Evolutionary conservation across 129 eudicot genomes (phyloP).

Genomic region (Logfia minima): DNA sequence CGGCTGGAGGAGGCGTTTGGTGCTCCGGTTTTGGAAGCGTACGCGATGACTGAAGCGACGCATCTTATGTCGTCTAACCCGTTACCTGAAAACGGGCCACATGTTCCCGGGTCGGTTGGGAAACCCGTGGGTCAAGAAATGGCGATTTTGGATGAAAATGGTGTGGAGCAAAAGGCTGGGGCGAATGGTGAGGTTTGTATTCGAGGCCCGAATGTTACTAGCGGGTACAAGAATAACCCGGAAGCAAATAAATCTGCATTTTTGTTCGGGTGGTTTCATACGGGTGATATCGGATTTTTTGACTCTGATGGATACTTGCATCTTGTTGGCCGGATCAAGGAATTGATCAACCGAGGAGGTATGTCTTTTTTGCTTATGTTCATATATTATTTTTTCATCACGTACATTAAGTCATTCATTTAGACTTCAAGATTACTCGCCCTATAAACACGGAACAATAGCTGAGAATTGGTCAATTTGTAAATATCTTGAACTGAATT

Average conservation of each 20-base stretch:
- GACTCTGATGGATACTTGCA: constrained; percentile 85
- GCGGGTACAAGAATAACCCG: constrained; percentile 88
- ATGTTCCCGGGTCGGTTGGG: constrained; percentile 86
- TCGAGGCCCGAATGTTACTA: constrained; percentile 91
- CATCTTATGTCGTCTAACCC: constrained; percentile 95
- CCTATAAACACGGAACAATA: no score
- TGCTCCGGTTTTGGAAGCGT: constrained; percentile 91
- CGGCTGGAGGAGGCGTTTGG: constrained; percentile 81
- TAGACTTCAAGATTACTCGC: no score
- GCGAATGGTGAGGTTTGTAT: constrained; percentile 85
- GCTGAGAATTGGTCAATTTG: not conserved
- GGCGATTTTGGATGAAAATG: constrained; percentile 78
- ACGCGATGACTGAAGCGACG: constrained; percentile 96
- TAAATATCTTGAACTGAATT: not conserved
- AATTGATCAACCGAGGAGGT: constrained; percentile 98
- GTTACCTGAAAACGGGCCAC: constrained; percentile 80
- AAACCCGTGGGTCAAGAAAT: constrained; percentile 96
- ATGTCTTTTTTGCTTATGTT: not conserved
- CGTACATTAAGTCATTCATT: no score
- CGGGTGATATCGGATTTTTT: constrained; percentile 84
- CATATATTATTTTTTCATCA: no score
- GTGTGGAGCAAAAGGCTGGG: constrained; percentile 54
- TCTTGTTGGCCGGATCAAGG: constrained; percentile 95
- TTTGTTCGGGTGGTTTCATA: constrained; percentile 90
- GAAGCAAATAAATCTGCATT: constrained; percentile 85